Evolutionary conservation across 75 land plant genomes (phyloP), one percentile per base, ranked within the genome.

Genomic region (Selaginella tamariscina): DNA sequence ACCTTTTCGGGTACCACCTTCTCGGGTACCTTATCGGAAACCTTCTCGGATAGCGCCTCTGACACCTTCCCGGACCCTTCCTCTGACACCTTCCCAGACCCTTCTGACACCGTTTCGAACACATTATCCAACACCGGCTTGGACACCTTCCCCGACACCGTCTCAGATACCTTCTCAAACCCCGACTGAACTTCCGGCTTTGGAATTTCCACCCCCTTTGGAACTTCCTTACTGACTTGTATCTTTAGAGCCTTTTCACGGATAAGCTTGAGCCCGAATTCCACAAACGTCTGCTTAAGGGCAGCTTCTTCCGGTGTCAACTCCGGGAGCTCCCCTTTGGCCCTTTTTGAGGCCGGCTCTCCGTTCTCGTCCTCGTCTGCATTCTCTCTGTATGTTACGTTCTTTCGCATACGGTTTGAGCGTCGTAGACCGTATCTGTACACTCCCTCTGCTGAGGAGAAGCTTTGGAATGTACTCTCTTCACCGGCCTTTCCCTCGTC

Each of bases 91-190:
- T 29, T 2, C 9, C 8, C 0, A 73, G 64, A 70, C 73, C 0
- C 86, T 81, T 82, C 82, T 80, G 55, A 67, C 65, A 63, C 82
- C 80, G 39, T 78, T 80, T 31, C 70, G 78, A 27, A 66, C 68
- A 1, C 73, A 72, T 13, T 32, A 74, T 15, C 85, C 78, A n/a
- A n/a, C n/a, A n/a, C 28, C 55, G 72, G n/a, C 54, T 20, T 11
- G 20, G 54, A 49, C 20, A 11, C 18, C 20, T 49, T 49, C 54
- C 11, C 18, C 20, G 20, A 11, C 20, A 20, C 54, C 20, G 54
- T 49, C 54, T 11, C 54, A 49, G 54, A 11, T 49, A 11, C 11
- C 20, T 11, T 49, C 20, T 11, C 11, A 11, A 11, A 20, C 20
- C 54, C 54, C 54, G 20, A 20, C 54, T n/a, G n/a, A 49, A 49